phyloP scores from a whole-genome alignment of 1,139 yeast genomes.

The Yamadazyma aaseri region DNA sequence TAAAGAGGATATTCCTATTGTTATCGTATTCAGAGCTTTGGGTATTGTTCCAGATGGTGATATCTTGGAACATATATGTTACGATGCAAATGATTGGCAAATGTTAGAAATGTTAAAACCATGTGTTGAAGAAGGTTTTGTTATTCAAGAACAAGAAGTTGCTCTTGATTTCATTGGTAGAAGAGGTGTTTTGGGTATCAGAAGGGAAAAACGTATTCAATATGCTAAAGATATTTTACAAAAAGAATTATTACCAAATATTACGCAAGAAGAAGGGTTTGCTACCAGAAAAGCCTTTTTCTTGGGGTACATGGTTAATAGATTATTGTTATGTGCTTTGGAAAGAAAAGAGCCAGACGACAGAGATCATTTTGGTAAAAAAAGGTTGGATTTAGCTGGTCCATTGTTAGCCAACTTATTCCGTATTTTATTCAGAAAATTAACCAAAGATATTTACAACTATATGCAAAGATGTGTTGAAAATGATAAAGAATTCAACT shows the following conservation, averaged over 20 bases:
- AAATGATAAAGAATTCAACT: slow-evolving; percentile 93
- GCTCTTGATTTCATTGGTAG: slow-evolving; percentile 97
- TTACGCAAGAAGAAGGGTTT: slow-evolving; percentile 95
- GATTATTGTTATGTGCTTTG: slow-evolving; percentile 89
- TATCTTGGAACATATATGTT: slow-evolving; percentile 95
- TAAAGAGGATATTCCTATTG: slow-evolving; percentile 94
- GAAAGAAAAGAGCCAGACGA: slow-evolving; percentile 98
- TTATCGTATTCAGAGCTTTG: slow-evolving; percentile 92
- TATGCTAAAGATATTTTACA: slow-evolving; percentile 95
- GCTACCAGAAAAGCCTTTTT: slow-evolving; percentile 96
- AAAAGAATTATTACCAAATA: slow-evolving; percentile 94
- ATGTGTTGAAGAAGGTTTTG: slow-evolving; percentile 98
- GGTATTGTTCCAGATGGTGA: slow-evolving; percentile 99
- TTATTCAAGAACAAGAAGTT: slow-evolving; percentile 96
- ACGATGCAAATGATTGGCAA: slow-evolving; percentile 98
- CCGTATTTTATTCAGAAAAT: slow-evolving; percentile 89
- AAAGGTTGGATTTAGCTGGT: slow-evolving; percentile 97
- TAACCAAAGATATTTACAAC: slow-evolving; percentile 91
- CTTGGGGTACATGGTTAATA: slow-evolving; percentile 96
- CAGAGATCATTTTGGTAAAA: slow-evolving; percentile 98
- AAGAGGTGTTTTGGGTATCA: slow-evolving; percentile 94
- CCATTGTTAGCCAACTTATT: slow-evolving; percentile 93
- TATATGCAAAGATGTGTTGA: slow-evolving; percentile 99
- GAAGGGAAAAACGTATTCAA: slow-evolving; percentile 96
- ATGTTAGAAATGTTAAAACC: slow-evolving; percentile 99